Evolutionary conservation across 2,329 filamentous ascomycete genomes (phyloP).

Genomic region (Didymosphaeria variabile): DNA sequence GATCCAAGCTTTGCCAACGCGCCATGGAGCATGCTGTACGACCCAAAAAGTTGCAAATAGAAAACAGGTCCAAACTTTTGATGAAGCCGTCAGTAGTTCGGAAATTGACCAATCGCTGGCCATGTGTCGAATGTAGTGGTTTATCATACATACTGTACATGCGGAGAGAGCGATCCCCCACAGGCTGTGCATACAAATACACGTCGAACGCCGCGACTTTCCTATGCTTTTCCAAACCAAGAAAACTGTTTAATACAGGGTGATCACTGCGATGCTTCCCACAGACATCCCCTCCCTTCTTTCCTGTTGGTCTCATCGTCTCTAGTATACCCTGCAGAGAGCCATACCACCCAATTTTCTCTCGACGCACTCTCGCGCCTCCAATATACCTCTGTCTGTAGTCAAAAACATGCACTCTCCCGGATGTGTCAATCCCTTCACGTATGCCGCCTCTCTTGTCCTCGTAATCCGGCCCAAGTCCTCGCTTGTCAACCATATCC

Average conservation of each 20-base stretch:
- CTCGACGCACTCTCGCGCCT: conserved; percentile 82
- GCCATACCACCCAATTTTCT: conserved; percentile 82
- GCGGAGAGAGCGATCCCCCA: conserved; percentile 4
- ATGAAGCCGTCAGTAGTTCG: background rate
- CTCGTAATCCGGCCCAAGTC: conserved; percentile 72
- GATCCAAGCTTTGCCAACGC: conserved; percentile 2
- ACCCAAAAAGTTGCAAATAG: background rate
- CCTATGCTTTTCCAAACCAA: background rate
- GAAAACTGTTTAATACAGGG: conserved; percentile 2
- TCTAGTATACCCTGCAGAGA: conserved; percentile 70
- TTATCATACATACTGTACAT: conserved; percentile 17
- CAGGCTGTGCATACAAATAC: conserved; percentile 7
- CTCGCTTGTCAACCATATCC: conserved; percentile 70
- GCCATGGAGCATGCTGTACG: background rate
- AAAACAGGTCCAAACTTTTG: too few relatives aligned
- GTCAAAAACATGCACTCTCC: conserved; percentile 85
- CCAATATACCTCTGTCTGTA: conserved; percentile 80
- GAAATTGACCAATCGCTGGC: background rate
- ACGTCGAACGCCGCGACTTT: conserved; percentile 6
- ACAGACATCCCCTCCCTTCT: background rate
- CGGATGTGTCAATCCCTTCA: conserved; percentile 76
- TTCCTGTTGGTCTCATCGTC: background rate
- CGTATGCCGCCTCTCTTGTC: conserved; percentile 71
- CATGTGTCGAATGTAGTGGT: background rate
- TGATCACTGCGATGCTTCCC: background rate